A percentile compares a stretch with the other conserved stretches of the same genome.
Evolutionary conservation across 2,329 filamentous ascomycete genomes (phyloP).

Genomic region (Tympanopsis confertula): DNA sequence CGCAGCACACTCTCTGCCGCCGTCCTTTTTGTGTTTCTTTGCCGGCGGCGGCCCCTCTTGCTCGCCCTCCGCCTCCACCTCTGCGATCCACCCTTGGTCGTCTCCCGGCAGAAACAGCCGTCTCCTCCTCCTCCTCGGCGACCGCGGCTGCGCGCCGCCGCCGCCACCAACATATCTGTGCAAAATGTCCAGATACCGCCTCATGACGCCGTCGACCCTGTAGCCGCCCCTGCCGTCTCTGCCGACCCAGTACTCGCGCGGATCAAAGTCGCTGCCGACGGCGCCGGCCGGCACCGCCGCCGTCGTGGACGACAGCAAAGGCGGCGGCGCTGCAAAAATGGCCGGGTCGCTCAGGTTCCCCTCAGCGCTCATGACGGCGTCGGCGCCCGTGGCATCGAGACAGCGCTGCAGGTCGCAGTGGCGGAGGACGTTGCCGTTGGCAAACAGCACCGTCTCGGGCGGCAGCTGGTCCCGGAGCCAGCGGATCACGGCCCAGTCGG

Average conservation of each 20-base stretch:
- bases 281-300: no score
- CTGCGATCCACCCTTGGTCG: conserved; percentile 31
- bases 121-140: no score
- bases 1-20: conserved; percentile 1
- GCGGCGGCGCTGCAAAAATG: conserved; percentile 65
- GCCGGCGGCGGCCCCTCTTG: conserved; percentile 33
- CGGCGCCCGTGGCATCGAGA: conserved; percentile 71
- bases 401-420: conserved; percentile 67
- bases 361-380: conserved; percentile 95
- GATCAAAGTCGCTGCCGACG: conserved; percentile 40
- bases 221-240: conserved; percentile 71
- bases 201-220: conserved; percentile 74
- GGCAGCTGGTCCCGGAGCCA: conserved; percentile 76
- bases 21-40: conserved; percentile 36
- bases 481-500: conserved; percentile 78
- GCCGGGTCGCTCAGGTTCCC: conserved; percentile 86
- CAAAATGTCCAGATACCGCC: conserved; percentile 84
- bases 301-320: no score
- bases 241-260: conserved; percentile 77
- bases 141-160: conserved; percentile 42
- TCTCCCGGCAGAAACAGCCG: conserved; percentile 64
- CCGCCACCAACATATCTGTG: conserved; percentile 63
- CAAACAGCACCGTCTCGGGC: conserved; percentile 81
- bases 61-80: conserved; percentile 18
- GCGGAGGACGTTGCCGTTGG: conserved; percentile 87